Base-by-base conservation (phyloP, 2,329 filamentous ascomycete genomes). In the Cercospora nicotianae region DNA sequence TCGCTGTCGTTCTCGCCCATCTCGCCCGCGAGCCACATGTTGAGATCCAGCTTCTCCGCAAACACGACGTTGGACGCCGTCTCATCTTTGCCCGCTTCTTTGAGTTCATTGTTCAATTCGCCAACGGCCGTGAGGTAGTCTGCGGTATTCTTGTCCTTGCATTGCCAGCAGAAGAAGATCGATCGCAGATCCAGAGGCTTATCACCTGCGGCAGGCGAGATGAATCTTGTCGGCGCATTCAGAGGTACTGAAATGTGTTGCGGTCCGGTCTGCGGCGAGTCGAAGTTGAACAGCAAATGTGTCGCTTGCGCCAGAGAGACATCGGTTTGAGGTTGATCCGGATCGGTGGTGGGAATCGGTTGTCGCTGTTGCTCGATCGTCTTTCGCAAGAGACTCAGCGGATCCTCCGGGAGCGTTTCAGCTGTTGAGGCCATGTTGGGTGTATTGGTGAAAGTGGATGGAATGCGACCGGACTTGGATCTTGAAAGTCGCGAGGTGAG, bases 121-220 rank as follows among this genome's bases (percentile, higher is more conserved):
- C 91, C 89, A 13, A 92, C 91, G 0, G 91, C 90, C 28, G 91
- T 88, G 80, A 97, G 95, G 85, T 98, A 98, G 75, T 96, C 93
- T 10, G 92, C 91, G 72, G 96, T 93, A 64, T 91, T 89, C 65
- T 91, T 89, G 82, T 98, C 94, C 79, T 93, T 93, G 81, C 97
- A 96, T 76, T 92, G 85, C 93, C 93, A 99, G 65, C 93, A 93
- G 78, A 98, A 97, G 83, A 94, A 97, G 81, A 97, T 94, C 79
- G 91, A 95, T 77, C 95, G 93, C 73, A 99, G 85, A 78, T 97
- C 92, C 18, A 77, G 68, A 3, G 69, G 67, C 61, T 73, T 73
- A 31, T 71, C 68, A 45, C 73, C 75, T 8, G 69, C 66, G 3
- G 70, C 87, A 67, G 87, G 87, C n/a, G 92, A 94, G 69, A 91